A percentile compares a stretch with the other conserved stretches of the same genome.
Conservation (phyloP, 306 rosid species). For the Ziziphus jujuba region DNA sequence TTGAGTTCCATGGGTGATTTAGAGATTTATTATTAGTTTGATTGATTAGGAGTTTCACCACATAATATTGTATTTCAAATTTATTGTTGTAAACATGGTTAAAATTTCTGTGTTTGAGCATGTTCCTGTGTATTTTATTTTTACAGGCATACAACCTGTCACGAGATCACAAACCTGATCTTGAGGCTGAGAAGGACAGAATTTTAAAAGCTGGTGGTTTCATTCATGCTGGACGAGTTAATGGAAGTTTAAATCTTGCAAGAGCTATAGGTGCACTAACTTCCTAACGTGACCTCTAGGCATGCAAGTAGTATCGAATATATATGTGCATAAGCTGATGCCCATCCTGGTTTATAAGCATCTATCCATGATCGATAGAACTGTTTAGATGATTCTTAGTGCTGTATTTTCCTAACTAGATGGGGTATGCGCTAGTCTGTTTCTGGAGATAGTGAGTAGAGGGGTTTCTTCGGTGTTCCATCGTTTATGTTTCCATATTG, state of each 20-base stretch:
- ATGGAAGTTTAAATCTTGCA: constrained; percentile 96
- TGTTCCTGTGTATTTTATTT: not conserved
- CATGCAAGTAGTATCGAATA: not conserved
- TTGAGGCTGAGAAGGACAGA: constrained; percentile 88
- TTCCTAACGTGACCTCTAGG: constrained; percentile 1
- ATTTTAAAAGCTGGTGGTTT: constrained; percentile 93
- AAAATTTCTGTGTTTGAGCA: no score
- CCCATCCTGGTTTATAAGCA: not conserved
- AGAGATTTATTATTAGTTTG: not conserved
- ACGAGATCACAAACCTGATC: constrained; percentile 95
- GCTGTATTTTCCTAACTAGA: not conserved
- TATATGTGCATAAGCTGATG: not conserved
- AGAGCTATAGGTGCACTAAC: constrained; percentile 82
- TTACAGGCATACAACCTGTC: constrained; percentile 88
- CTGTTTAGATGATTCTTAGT: not conserved
- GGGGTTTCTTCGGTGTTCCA: constrained; percentile 23
- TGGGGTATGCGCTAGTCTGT: not conserved
- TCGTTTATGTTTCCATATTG: constrained; percentile 31
- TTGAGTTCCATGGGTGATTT: constrained; percentile 1
- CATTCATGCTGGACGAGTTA: constrained; percentile 93
- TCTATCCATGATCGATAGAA: constrained; percentile 10
- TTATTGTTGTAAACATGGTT: no score
- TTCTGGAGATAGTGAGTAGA: not conserved
- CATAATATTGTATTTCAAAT: no score
- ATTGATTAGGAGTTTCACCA: not conserved